These are phyloP conservation scores for Penicillium manginii DNA, from an alignment of 495 filamentous ascomycete species.

Conservation along the genomic window DNA sequence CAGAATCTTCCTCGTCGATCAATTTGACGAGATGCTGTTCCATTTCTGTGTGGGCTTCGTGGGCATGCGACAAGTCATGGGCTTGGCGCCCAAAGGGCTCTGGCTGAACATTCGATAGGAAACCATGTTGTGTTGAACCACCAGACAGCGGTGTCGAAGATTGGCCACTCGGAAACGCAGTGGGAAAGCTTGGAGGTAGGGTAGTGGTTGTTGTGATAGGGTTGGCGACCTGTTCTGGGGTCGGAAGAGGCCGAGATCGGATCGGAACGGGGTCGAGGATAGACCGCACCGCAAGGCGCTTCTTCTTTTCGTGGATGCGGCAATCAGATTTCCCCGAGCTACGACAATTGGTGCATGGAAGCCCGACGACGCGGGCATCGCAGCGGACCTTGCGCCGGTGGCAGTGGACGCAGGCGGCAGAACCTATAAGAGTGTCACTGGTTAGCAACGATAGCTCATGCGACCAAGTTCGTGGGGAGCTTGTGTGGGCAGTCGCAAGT, in stretches of 20 bases:
- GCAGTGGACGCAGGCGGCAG: slow-evolving; percentile 51
- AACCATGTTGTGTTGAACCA: slow-evolving; percentile 27
- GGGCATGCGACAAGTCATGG: slow-evolving; percentile 35
- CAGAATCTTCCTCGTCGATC: slow-evolving; percentile 50
- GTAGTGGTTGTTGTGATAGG: slow-evolving; percentile 25
- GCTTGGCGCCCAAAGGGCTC: slow-evolving; percentile 34
- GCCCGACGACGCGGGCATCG: slow-evolving; percentile 49
- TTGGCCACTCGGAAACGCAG: slow-evolving; percentile 32
- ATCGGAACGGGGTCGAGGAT: slow-evolving; percentile 55
- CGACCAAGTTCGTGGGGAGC: not conserved
- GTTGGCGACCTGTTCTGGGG: slow-evolving; percentile 30
- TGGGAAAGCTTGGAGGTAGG: slow-evolving; percentile 36
- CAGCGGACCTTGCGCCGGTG: slow-evolving; percentile 55
- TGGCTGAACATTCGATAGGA: slow-evolving; percentile 25
- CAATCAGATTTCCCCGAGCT: slow-evolving; percentile 50
- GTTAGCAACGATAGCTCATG: slow-evolving; percentile 13
- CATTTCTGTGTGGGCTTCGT: slow-evolving; percentile 42
- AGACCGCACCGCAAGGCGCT: slow-evolving; percentile 48
- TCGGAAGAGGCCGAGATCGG: slow-evolving; percentile 45
- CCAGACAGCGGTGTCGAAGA: slow-evolving; percentile 22
- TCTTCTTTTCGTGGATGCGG: slow-evolving; percentile 54
- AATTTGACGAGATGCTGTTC: slow-evolving; percentile 51
- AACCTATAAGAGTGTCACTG: slow-evolving; percentile 34
- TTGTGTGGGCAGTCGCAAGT: no score
- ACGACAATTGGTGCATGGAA: slow-evolving; percentile 52